Base-by-base conservation (phyloP, 805 yeast species). In the Yarrowia deformans region DNA sequence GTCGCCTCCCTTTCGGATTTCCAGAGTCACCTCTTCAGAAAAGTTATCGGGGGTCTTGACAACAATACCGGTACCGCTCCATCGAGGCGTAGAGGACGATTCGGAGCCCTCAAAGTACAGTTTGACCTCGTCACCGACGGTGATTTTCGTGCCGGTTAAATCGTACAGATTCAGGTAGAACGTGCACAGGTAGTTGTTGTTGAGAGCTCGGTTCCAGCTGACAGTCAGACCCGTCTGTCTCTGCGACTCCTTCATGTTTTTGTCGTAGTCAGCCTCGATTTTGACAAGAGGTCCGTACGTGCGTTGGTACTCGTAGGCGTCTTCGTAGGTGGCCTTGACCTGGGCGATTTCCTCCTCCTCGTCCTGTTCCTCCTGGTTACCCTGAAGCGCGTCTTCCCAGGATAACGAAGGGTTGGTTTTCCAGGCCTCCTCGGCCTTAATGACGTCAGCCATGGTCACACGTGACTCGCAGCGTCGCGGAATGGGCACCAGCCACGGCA, bases 281-380 rank as follows among this genome's bases (percentile, higher is more conserved):
- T 90, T 85, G 34, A 93, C 88, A 69, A 93, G 81, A 0, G 97
- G 97, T 12, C 90, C 95, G 78, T 89, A 92, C 4, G 91, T 84
- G 70, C 92, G 82, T 78, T 92, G 97, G 77, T 93, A 92, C 75
- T 91, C 92, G 76, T 84, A 88, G 0, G 93, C 97, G 77, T 92
- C 97, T 66, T 83, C 84, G 77, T 92, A 93, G 67, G 93, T 83
- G 83, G 91, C 83, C 67, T 90, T 81, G 48, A 90, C 87, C 1
- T 97, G 96, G 35, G 84, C 83, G 4, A 91, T 82, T 68, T 88
- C 90, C 56, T 81, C 84, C 66, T 85, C 91, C 61, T 78, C 81
- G 9, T 67, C 73, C 42, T 80, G 84, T 6, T 73, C 73, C 66
- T 83, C 85, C 34, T 42, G 37, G 0, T 82, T 81, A 23, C 81